phyloP scores from a whole-genome alignment of 495 filamentous ascomycete species.

The Hypoxylon fuscum region DNA sequence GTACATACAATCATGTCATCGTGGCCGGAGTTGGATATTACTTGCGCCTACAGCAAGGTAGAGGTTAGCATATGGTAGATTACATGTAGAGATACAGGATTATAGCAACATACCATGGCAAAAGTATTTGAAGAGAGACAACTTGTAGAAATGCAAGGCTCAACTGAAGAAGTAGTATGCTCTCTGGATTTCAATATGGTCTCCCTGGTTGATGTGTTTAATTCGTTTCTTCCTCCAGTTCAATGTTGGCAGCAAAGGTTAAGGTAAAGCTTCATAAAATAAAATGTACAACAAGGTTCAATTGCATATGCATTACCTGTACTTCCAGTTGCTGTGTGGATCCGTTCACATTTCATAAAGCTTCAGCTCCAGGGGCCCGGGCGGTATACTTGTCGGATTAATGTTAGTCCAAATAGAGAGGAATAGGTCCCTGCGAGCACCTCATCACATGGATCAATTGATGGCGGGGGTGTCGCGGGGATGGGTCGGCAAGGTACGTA shows the following conservation, averaged over 20 bases:
- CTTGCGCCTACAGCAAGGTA: slow-evolving; percentile 64
- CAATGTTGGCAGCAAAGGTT: slow-evolving; percentile 31
- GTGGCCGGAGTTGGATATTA: slow-evolving; percentile 90
- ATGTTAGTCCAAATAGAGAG: neutral
- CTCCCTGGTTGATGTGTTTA: neutral
- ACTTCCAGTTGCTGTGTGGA: slow-evolving; percentile 2
- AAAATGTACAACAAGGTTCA: slow-evolving; percentile 31
- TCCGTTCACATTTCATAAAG: slow-evolving; percentile 37
- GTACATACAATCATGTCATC: slow-evolving; percentile 99
- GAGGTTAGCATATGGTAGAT: slow-evolving; percentile 28
- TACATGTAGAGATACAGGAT: neutral
- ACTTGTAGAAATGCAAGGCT: neutral
- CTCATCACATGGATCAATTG: neutral
- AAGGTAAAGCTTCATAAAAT: slow-evolving; percentile 24
- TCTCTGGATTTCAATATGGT: neutral
- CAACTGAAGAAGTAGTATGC: neutral
- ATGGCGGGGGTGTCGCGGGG: slow-evolving; percentile 1
- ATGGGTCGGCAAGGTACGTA: slow-evolving; percentile 16
- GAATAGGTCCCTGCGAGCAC: neutral
- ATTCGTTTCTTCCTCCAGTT: slow-evolving; percentile 12
- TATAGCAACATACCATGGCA: slow-evolving; percentile 38
- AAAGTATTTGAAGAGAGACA: slow-evolving; percentile 1
- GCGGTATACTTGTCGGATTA: slow-evolving; percentile 12
- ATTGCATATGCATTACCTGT: slow-evolving; percentile 26
- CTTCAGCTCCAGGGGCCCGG: neutral